Percentiles rank a stretch among this genome's conserved stretches.
Conservation (phyloP, 1,284 basidiomycete species). For the Sanghuangporus sanghuang region DNA sequence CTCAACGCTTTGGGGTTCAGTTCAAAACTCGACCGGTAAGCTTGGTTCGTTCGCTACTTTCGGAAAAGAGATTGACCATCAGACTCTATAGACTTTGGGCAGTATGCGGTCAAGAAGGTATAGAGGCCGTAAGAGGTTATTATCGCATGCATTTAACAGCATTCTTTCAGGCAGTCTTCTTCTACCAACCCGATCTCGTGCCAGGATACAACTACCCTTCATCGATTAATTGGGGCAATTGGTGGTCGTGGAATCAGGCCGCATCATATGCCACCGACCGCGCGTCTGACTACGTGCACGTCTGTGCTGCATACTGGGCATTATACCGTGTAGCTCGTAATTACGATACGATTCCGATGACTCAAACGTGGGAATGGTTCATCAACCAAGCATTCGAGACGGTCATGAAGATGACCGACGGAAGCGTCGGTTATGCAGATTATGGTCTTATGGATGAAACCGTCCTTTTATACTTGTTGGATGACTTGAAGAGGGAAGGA, state of each 20-base stretch:
- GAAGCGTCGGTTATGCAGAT: slow-evolving; percentile 39
- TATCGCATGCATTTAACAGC: background rate
- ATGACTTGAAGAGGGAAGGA: slow-evolving; percentile 51
- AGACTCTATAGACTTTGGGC: slow-evolving; percentile 25
- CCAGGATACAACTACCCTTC: slow-evolving; percentile 47
- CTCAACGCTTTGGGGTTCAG: slow-evolving; percentile 43
- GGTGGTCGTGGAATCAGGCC: slow-evolving; percentile 56
- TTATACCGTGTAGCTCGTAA: slow-evolving; percentile 55
- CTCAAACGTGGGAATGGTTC: slow-evolving; percentile 52
- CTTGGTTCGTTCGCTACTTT: background rate
- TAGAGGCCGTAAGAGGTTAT: background rate
- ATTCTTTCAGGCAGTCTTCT: slow-evolving; percentile 42
- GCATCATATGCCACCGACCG: slow-evolving; percentile 44
- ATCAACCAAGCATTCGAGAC: slow-evolving; percentile 51
- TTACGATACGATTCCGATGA: slow-evolving; percentile 43
- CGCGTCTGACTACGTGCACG: slow-evolving; percentile 59
- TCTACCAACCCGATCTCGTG: slow-evolving; percentile 42
- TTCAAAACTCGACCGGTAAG: slow-evolving; percentile 48
- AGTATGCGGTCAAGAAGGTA: slow-evolving; percentile 43
- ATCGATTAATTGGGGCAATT: slow-evolving; percentile 46
- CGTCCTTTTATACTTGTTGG: slow-evolving; percentile 41
- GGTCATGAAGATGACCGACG: slow-evolving; percentile 42
- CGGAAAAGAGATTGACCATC: background rate
- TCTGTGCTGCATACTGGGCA: slow-evolving; percentile 52
- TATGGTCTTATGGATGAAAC: slow-evolving; percentile 59